A percentile compares a stretch with the other conserved stretches of the same genome.
Evolutionary conservation across 768 basidiomycete genomes (phyloP).

Genomic region (Coprinopsis sp.): DNA sequence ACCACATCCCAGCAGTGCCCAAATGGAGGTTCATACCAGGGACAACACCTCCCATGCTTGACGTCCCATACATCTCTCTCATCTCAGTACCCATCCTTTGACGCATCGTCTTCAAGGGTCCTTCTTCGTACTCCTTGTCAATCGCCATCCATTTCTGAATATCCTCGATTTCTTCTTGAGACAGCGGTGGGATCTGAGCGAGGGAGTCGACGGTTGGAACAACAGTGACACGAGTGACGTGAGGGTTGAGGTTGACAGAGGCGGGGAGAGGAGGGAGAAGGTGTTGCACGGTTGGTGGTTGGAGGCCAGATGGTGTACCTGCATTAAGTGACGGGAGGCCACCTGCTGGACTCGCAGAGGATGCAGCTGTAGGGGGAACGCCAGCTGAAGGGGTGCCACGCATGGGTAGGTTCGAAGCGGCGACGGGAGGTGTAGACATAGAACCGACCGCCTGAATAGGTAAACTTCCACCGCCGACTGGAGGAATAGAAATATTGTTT

Average conservation of each 20-base stretch:
- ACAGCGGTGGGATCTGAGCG: slow-evolving; percentile 49
- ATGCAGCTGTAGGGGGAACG: too few relatives aligned
- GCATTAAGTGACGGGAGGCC: too few relatives aligned
- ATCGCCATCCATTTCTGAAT: slow-evolving; percentile 60
- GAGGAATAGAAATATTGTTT: too few relatives aligned
- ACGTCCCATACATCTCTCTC: slow-evolving; percentile 38
- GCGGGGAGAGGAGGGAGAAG: slow-evolving; percentile 36
- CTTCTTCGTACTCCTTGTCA: slow-evolving; percentile 55
- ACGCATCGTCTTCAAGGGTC: slow-evolving; percentile 42
- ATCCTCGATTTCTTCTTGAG: slow-evolving; percentile 42
- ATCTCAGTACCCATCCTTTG: slow-evolving; percentile 49
- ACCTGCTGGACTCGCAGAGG: too few relatives aligned
- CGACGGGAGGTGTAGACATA: too few relatives aligned
- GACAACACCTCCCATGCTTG: background rate
- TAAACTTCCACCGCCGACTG: too few relatives aligned
- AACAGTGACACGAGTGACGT: slow-evolving; percentile 54
- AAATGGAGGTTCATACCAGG: too few relatives aligned
- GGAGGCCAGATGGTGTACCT: too few relatives aligned
- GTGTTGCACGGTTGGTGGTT: slow-evolving; percentile 13
- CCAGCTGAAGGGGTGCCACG: too few relatives aligned
- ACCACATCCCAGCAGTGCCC: slow-evolving; percentile 44
- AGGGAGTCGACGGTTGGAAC: slow-evolving; percentile 57
- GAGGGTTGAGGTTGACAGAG: slow-evolving; percentile 45
- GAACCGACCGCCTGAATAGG: too few relatives aligned
- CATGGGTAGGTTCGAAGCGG: too few relatives aligned